Conservation (phyloP, 441 rosid genomes). For the Brassica balearica region DNA sequence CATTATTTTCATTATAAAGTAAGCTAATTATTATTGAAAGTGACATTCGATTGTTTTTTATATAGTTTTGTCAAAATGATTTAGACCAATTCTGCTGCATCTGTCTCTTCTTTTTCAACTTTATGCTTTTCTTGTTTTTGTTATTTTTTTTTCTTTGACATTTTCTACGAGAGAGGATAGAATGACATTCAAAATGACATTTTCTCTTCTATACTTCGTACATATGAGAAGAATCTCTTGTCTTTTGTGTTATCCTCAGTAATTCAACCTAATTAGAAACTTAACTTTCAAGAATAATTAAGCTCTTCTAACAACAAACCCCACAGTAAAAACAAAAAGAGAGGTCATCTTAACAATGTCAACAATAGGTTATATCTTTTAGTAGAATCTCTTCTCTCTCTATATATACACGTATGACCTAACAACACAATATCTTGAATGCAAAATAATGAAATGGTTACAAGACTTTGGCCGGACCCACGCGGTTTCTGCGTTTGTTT, state of each 20-base stretch:
- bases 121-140: slow-evolving; percentile 19
- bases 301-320: not conserved
- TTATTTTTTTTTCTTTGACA: slow-evolving; percentile 17
- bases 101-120: slow-evolving; percentile 36
- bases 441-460: slow-evolving; percentile 27
- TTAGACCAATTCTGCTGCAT: slow-evolving; percentile 41
- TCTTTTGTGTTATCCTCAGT: not conserved
- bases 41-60: slow-evolving; percentile 36
- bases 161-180: slow-evolving; percentile 16
- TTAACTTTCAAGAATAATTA: not conserved
- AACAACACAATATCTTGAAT: not conserved
- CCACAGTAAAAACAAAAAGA: not conserved
- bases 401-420: not conserved
- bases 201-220: too few species aligned
- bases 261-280: too few species aligned
- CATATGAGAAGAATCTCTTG: slow-evolving; percentile 5
- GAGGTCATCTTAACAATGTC: not conserved
- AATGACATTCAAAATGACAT: too few species aligned
- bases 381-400: not conserved
- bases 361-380: not conserved
- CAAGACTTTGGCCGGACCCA: slow-evolving; percentile 30
- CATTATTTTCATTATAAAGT: not conserved
- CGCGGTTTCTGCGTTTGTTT: slow-evolving; percentile 37
- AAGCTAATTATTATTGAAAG: slow-evolving; percentile 30
- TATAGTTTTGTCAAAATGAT: slow-evolving; percentile 32